A percentile compares a stretch with the other conserved stretches of the same genome.
Conservation (phyloP, 129 eudicot species). For the Scalesia atractyloides region DNA sequence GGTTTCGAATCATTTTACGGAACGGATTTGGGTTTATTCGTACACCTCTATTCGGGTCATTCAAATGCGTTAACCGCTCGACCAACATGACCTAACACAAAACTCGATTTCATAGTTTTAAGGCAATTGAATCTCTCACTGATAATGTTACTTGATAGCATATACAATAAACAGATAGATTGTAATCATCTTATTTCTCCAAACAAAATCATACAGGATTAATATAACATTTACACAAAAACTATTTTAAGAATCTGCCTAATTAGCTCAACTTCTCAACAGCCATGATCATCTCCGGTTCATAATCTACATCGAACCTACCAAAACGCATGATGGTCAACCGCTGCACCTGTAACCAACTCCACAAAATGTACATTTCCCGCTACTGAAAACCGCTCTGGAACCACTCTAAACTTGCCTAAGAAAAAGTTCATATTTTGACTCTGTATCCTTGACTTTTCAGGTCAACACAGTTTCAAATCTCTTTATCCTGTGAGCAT, state of each 20-base stretch:
- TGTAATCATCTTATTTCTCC: slow-evolving; percentile 5
- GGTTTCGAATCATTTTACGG: too few relatives aligned
- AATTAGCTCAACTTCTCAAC: not conserved
- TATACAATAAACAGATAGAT: slow-evolving; percentile 10
- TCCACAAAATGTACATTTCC: slow-evolving; percentile 30
- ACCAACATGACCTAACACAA: not conserved
- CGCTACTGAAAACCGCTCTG: slow-evolving; percentile 7
- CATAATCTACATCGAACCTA: slow-evolving; percentile 4
- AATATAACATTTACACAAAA: slow-evolving; percentile 27
- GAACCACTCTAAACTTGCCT: slow-evolving; percentile 13
- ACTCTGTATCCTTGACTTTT: slow-evolving; percentile 13
- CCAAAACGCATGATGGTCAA: slow-evolving; percentile 15
- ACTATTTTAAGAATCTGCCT: not conserved
- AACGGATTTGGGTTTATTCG: too few relatives aligned
- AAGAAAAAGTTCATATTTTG: slow-evolving; percentile 10
- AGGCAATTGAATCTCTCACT: not conserved
- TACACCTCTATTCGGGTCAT: too few relatives aligned
- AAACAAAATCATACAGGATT: slow-evolving; percentile 26
- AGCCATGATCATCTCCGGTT: not conserved
- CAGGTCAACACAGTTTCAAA: not conserved
- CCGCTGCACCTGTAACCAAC: slow-evolving; percentile 1
- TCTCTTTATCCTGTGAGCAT: slow-evolving; percentile 14
- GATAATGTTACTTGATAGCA: not conserved
- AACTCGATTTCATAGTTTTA: not conserved
- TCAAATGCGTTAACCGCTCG: not conserved